Conservation (phyloP, 2,329 filamentous ascomycete genomes). For the Phyllosticta ampelicida region DNA sequence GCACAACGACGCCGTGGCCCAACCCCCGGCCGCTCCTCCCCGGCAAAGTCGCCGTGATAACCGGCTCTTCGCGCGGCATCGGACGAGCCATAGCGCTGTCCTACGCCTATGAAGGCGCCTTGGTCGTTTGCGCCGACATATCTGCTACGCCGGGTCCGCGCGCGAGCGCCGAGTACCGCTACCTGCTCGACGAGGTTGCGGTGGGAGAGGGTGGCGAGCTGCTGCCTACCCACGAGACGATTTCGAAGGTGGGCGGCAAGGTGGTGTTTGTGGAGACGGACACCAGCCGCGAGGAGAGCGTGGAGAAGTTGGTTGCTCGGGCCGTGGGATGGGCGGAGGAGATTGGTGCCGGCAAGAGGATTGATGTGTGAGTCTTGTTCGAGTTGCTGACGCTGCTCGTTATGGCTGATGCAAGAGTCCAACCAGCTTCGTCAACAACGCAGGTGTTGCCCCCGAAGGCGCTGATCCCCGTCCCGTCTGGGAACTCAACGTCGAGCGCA, state of each 20-base stretch:
- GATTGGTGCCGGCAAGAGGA: conserved; percentile 17
- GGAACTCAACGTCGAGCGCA: conserved; percentile 18
- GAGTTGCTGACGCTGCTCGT: no score
- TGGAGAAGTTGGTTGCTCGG: conserved; percentile 14
- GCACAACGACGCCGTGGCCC: neutral
- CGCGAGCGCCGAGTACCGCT: neutral
- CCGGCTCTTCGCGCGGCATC: conserved; percentile 23
- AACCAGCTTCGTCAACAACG: conserved; percentile 20
- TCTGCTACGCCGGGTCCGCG: neutral
- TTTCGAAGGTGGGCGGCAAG: conserved; percentile 8
- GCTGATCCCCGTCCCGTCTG: conserved; percentile 13
- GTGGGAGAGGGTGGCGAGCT: neutral
- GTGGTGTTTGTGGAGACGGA: conserved; percentile 19
- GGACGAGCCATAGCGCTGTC: conserved; percentile 17
- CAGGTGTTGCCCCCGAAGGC: conserved; percentile 21
- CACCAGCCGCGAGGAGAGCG: conserved; percentile 16
- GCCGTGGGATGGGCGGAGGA: conserved; percentile 14
- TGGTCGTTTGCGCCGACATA: conserved; percentile 16
- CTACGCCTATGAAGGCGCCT: conserved; percentile 12
- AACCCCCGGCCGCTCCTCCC: neutral
- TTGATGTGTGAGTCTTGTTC: conserved; percentile 20
- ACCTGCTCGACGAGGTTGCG: neutral
- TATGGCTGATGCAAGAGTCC: conserved; percentile 8
- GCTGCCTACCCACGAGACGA: conserved; percentile 13
- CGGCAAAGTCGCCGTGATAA: conserved; percentile 21